These are phyloP conservation scores for Scedosporium boydii DNA, from an alignment of 2,329 filamentous ascomycete species.

Conservation along the genomic window DNA sequence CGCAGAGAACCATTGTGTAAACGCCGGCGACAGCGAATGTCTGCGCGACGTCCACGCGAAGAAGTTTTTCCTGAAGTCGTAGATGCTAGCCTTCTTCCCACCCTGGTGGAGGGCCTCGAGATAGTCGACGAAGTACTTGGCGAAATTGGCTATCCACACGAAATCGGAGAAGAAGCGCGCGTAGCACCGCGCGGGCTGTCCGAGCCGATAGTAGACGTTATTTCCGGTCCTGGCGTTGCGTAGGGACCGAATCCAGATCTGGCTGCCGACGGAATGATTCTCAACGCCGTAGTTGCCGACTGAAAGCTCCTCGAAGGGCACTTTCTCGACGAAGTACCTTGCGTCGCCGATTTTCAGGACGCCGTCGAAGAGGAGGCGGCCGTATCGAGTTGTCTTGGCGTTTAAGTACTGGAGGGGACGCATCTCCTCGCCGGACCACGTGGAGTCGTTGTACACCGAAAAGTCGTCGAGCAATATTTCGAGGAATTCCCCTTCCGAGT, in stretches of 20 bases:
- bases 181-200: conserved; percentile 50
- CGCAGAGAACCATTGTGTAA: conserved; percentile 45
- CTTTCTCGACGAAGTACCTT: conserved; percentile 40
- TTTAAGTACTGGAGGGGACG: conserved; percentile 43
- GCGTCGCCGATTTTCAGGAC: conserved; percentile 34
- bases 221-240: conserved; percentile 24
- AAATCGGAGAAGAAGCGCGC: conserved; percentile 52
- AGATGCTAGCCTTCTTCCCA: conserved; percentile 32
- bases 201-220: conserved; percentile 56
- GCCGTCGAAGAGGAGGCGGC: conserved; percentile 49
- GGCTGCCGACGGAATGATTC: conserved; percentile 34
- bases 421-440: conserved; percentile 35
- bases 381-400: conserved; percentile 21
- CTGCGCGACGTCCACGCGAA: conserved; percentile 38
- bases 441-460: conserved; percentile 39
- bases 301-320: conserved; percentile 49
- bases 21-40: conserved; percentile 31
- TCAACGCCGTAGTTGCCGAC: conserved; percentile 55
- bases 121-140: conserved; percentile 65
- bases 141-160: conserved; percentile 60
- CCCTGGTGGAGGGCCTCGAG: conserved; percentile 27
- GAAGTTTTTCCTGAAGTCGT: conserved; percentile 50
- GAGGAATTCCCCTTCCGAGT: conserved; percentile 9
- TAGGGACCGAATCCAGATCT: conserved; percentile 56
- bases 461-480: conserved; percentile 50